Base-by-base conservation (phyloP, 768 basidiomycete species). In the Leccinum boreale region DNA sequence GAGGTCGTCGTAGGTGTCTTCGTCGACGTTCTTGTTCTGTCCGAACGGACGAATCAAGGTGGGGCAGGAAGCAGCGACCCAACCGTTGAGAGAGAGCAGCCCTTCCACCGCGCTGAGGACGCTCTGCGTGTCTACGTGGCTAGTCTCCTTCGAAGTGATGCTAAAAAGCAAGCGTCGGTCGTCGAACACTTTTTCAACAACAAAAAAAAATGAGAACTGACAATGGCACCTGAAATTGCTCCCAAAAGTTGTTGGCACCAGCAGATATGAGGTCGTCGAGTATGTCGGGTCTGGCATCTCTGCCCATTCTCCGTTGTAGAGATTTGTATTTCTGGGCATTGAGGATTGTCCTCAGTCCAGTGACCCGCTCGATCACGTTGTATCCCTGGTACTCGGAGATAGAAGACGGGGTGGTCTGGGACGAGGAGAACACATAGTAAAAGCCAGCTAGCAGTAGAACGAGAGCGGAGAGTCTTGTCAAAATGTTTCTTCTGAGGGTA, bases 31-130 rank as follows among this genome's bases (percentile, higher is more conserved):
- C 65, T 85, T 89, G 74, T 94, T 92, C 69, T 95, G 89, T 5
- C 92, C 92, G 66, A 99, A 99, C 3, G 97, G 97, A n/a, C 97
- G 86, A 3, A 83, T 83, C 35, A 99, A 81, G 1, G 92, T 95
- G 8, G 96, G 93, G 70, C 96, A 99, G 28, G 92, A 85, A 3
- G 93, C 93, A 24, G 94, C 94, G 14, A 96, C 97, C 97, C 97
- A 99, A 17, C 97, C 97, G 66, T 98, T 98, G 56, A 98, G 82
- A 15, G 91, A 89, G n/a, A 98, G 80, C 0, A 99, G 80, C 62
- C 92, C 92, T 73, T 99, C 97, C 50, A 99, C 92, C 4, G 95
- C 86, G 50, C 81, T 85, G 55, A 93, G 79, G 23, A 98, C 90
- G 55, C 87, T 89, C 70, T 99, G 96, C 8, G 89, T 85, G 70